Conservation (phyloP, 805 yeast species). For the Ogataea degrootiae region DNA sequence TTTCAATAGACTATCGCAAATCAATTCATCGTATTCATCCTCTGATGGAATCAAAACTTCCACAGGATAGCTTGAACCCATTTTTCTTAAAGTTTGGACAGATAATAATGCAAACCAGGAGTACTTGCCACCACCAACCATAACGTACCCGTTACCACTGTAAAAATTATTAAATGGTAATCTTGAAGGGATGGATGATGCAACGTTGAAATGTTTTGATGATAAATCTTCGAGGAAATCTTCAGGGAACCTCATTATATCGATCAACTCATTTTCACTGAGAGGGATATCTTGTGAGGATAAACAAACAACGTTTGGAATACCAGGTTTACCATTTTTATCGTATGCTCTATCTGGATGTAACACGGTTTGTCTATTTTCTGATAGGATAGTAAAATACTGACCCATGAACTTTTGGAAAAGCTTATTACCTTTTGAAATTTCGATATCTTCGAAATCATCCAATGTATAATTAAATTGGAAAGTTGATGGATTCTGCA, state of each 20-base stretch:
- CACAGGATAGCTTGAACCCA: slow-evolving; percentile 35
- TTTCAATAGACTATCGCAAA: slow-evolving; percentile 35
- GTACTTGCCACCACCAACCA: slow-evolving; percentile 36
- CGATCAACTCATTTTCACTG: slow-evolving; percentile 3
- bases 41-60: slow-evolving; percentile 34
- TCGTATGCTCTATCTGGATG: slow-evolving; percentile 16
- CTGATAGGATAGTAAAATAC: slow-evolving; percentile 7
- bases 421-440: slow-evolving; percentile 1
- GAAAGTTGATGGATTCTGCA: not conserved
- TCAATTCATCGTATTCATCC: slow-evolving; percentile 31
- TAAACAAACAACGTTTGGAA: slow-evolving; percentile 16
- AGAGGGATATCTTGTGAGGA: slow-evolving; percentile 9
- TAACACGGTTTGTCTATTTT: slow-evolving; percentile 6
- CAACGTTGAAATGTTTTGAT: slow-evolving; percentile 38
- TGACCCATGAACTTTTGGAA: slow-evolving; percentile 9
- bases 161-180: slow-evolving; percentile 17
- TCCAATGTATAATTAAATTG: not conserved
- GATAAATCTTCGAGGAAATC: slow-evolving; percentile 38
- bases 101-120: slow-evolving; percentile 33
- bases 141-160: slow-evolving; percentile 23
- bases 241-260: slow-evolving; percentile 12
- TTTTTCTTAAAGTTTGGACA: slow-evolving; percentile 33
- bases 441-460: slow-evolving; percentile 1
- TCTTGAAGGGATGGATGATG: slow-evolving; percentile 40
- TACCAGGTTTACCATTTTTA: slow-evolving; percentile 17